Percentiles rank a stretch among this genome's conserved stretches.
Evolutionary conservation across 129 eudicot species (phyloP).

Genomic region (Artemisia tridentata): DNA sequence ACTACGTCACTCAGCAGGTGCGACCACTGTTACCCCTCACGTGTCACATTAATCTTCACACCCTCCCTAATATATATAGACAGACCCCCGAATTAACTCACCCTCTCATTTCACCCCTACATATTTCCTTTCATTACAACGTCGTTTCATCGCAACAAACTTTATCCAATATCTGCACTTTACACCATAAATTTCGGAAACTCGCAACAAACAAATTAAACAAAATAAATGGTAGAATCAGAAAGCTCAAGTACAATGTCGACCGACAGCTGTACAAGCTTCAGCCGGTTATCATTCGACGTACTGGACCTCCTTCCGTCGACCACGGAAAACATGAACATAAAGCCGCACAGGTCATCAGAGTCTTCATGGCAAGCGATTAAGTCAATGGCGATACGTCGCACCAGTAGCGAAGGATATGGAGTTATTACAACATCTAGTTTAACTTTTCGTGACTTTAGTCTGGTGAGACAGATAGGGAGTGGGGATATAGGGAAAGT

Average conservation of each 20-base stretch:
- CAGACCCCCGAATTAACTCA: too few species aligned
- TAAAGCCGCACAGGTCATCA: conserved; percentile 78
- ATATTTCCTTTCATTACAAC: too few species aligned
- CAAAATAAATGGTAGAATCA: neutral
- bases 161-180: too few species aligned
- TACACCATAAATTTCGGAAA: too few species aligned
- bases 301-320: conserved; percentile 33
- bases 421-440: conserved; percentile 1
- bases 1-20: conserved; percentile 42
- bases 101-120: too few species aligned
- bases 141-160: too few species aligned
- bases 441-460: conserved; percentile 66
- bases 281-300: conserved; percentile 76
- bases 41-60: conserved; percentile 33
- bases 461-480: conserved; percentile 79
- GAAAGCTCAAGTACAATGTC: conserved; percentile 53
- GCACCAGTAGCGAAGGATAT: conserved; percentile 23
- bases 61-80: too few species aligned
- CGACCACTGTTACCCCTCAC: conserved; percentile 34
- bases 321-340: conserved; percentile 43
- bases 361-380: conserved; percentile 74
- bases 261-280: conserved; percentile 59
- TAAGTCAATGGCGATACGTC: conserved; percentile 29
- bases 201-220: too few species aligned
- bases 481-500: conserved; percentile 89